Conservation (phyloP, 2,329 filamentous ascomycete species). For the Cordyceps sp. region DNA sequence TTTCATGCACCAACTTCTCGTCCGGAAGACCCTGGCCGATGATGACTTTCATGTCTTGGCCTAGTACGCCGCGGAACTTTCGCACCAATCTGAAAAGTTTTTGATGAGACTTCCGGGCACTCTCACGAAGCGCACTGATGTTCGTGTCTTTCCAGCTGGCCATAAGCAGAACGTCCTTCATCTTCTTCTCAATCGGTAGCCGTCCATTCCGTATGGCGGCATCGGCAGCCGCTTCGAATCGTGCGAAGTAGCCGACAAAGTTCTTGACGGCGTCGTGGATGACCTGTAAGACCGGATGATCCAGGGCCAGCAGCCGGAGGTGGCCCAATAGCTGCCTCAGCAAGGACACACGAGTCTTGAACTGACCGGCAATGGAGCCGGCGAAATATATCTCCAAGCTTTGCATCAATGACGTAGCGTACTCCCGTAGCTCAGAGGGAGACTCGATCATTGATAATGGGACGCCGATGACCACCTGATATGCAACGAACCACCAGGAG, state of each 20-base stretch:
- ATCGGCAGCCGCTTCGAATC: conserved; percentile 50
- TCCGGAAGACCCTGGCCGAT: conserved; percentile 43
- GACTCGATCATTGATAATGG: conserved; percentile 49
- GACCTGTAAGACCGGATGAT: conserved; percentile 38
- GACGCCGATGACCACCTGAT: conserved; percentile 70
- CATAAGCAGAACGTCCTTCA: conserved; percentile 83
- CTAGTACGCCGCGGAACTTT: conserved; percentile 71
- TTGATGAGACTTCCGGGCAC: conserved; percentile 74
- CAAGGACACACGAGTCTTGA: conserved; percentile 52
- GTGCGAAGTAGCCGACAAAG: conserved; percentile 58
- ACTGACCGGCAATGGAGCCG: conserved; percentile 69
- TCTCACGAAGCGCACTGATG: conserved; percentile 75
- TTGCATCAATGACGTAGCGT: conserved; percentile 53
- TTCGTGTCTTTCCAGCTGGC: conserved; percentile 98
- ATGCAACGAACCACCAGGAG: conserved; percentile 94
- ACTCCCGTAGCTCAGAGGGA: conserved; percentile 39
- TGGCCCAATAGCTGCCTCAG: conserved; percentile 50
- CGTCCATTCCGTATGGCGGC: conserved; percentile 54
- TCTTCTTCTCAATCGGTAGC: conserved; percentile 66
- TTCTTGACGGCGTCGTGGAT: conserved; percentile 54
- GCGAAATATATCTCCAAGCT: conserved; percentile 68
- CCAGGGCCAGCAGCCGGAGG: conserved; percentile 40
- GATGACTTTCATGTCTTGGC: conserved; percentile 55
- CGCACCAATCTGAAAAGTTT: conserved; percentile 84
- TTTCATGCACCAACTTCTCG: conserved; percentile 12